Evolutionary conservation across 1,284 basidiomycete species (phyloP).

Genomic region (Ceratobasidium sp.): DNA sequence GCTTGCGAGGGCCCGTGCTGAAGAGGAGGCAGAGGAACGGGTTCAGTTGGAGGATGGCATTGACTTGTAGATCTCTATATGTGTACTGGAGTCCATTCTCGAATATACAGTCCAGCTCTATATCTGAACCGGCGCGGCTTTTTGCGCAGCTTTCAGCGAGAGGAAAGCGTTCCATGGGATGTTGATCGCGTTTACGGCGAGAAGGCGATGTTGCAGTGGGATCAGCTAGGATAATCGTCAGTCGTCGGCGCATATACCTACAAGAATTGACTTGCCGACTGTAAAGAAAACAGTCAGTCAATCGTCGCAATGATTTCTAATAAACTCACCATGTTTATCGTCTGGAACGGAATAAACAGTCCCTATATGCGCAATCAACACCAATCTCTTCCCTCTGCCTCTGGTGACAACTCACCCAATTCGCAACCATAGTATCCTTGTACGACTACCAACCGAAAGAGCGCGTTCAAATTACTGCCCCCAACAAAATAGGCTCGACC

Average conservation of each 20-base stretch:
- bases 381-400: not conserved
- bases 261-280: conserved; percentile 12
- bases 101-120: too few species aligned
- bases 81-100: too few species aligned
- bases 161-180: conserved; percentile 63
- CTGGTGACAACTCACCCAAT: conserved; percentile 48
- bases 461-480: too few species aligned
- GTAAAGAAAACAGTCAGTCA: not conserved
- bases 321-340: conserved; percentile 59
- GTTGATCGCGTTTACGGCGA: conserved; percentile 61
- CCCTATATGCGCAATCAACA: conserved; percentile 13
- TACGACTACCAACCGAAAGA: conserved; percentile 42
- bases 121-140: conserved; percentile 4
- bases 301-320: not conserved
- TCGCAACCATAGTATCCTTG: conserved; percentile 46
- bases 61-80: not conserved
- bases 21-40: conserved; percentile 48
- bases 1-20: conserved; percentile 61
- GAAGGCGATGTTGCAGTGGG: conserved; percentile 60
- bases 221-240: conserved; percentile 55
- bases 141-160: conserved; percentile 52
- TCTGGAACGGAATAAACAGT: conserved; percentile 61
- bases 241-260: conserved; percentile 4
- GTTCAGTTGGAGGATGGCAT: not conserved
- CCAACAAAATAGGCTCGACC: conserved; percentile 9